Evolutionary conservation across 768 basidiomycete species (phyloP), one percentile per base, ranked within the genome.

Genomic region (Rhizopogon roseolus): DNA sequence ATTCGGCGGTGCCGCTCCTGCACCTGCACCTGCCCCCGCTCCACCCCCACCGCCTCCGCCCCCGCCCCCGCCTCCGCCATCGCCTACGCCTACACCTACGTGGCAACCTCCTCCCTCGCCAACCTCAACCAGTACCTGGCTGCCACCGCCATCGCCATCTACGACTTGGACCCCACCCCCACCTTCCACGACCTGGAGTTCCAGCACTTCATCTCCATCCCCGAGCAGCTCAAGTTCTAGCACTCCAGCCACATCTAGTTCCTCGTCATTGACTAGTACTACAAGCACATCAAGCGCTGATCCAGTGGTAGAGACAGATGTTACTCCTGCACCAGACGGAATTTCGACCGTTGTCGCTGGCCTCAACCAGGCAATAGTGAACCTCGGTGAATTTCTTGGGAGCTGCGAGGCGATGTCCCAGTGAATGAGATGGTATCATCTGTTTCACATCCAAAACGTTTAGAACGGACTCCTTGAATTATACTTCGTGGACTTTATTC

Each of bases 1-100:
- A 41, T 84, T 76, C 64, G 56, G 42, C 39, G 62, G 63, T 6
- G 62, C 22, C 22, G 22, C 62, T 10, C 22, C 52, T 17, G 48
- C 52, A 14, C 46, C 49, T 6, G 11, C 40, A 17, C 52, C 62
- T 29, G 13, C 69, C 29, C 56, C 69, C 0, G 19, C 68, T 4
- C 55, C 69, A 7, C 40, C 69, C 9, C 57, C 57, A 1, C 43
- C 60, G 6, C 53, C 64, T 1, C 43, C 61, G n/a, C 40, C 60
- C 7, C 13, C 52, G 11, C 53, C 63, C 10, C 46, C 48, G 4
- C 63, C 3, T 62, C 63, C 44, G 22, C 57, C 68, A 1, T 53
- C 66, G 8, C 46, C 67, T n/a, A 45, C 66, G 17, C 59, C 66
- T 11, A 59, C 65, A 14, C 58, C 63, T 19, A 52, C 57, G 13